These are phyloP conservation scores for Fusarium protoensiforme DNA, from an alignment of 2,329 filamentous ascomycete species.

Conservation along the genomic window DNA sequence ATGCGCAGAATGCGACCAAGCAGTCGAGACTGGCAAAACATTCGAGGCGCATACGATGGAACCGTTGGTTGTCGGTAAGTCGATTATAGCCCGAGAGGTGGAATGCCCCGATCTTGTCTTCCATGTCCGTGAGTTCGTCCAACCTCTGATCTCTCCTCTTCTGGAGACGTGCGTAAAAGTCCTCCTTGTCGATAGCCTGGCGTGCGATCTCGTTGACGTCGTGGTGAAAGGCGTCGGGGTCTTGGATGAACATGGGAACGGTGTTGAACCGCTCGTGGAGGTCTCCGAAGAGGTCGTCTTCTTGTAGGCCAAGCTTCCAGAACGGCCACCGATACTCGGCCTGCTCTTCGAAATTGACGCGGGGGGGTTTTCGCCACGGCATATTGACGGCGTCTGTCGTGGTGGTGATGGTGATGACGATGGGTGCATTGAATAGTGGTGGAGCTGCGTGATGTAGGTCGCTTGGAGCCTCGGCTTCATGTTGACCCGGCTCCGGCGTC, in stretches of 20 bases:
- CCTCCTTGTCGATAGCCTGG: not conserved
- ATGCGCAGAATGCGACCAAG: not conserved
- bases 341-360: not conserved
- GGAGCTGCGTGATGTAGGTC: not conserved
- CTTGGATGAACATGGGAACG: not conserved
- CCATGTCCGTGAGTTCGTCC: not conserved
- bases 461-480: not conserved
- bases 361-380: not conserved
- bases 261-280: constrained; percentile 3
- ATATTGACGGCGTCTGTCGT: not conserved
- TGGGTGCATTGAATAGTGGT: not conserved
- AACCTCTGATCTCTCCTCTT: not conserved
- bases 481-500: not conserved
- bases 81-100: not conserved
- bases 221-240: not conserved
- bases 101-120: not conserved
- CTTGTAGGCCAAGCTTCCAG: not conserved
- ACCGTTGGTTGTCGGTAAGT: not conserved
- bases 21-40: not conserved
- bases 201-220: not conserved
- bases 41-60: not conserved
- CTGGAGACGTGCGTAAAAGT: not conserved
- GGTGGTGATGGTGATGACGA: not conserved
- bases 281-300: not conserved
- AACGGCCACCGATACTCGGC: not conserved